phyloP scores from a whole-genome alignment of 129 eudicot species.

The Oenanthe sinensis region DNA sequence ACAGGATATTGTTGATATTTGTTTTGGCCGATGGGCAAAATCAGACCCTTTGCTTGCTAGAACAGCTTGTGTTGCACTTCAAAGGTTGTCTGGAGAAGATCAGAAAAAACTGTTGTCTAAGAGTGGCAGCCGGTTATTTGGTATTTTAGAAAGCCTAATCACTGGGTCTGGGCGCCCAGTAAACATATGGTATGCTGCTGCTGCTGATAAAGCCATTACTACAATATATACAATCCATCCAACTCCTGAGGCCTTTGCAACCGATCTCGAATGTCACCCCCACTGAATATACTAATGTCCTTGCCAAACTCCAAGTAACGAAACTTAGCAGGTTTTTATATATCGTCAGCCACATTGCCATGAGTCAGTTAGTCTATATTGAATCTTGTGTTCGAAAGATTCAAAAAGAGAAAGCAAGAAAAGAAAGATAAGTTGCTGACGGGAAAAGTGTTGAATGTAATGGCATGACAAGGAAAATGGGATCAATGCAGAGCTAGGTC shows the following conservation, averaged over 20 bases:
- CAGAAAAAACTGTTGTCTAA: constrained; percentile 58
- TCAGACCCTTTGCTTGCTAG: constrained; percentile 97
- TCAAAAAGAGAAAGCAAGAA: constrained; percentile 68
- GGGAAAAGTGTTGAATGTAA: constrained; percentile 19
- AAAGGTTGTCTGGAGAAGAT: constrained; percentile 73
- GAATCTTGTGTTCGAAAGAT: constrained; percentile 78
- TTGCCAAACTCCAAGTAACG: constrained; percentile 51
- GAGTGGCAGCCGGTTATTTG: constrained; percentile 71
- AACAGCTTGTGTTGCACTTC: constrained; percentile 83
- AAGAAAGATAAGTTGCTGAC: constrained; percentile 59
- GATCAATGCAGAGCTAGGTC: constrained; percentile 85
- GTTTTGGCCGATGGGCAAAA: constrained; percentile 98
- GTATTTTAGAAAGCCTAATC: constrained; percentile 56
- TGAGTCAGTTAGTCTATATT: constrained; percentile 76
- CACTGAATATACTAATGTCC: constrained; percentile 24
- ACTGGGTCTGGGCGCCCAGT: constrained; percentile 79
- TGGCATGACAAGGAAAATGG: constrained; percentile 51
- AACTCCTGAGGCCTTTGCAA: constrained; percentile 78
- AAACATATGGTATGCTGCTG: constrained; percentile 68
- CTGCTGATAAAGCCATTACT: constrained; percentile 85
- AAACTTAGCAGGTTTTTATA: constrained; percentile 65
- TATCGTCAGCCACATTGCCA: constrained; percentile 81
- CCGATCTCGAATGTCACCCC: constrained; percentile 39
- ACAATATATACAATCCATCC: constrained; percentile 84
- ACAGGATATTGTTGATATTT: constrained; percentile 91